Conservation (phyloP, 176 grass and related monocot species). For the Triticum dicoccoides region DNA sequence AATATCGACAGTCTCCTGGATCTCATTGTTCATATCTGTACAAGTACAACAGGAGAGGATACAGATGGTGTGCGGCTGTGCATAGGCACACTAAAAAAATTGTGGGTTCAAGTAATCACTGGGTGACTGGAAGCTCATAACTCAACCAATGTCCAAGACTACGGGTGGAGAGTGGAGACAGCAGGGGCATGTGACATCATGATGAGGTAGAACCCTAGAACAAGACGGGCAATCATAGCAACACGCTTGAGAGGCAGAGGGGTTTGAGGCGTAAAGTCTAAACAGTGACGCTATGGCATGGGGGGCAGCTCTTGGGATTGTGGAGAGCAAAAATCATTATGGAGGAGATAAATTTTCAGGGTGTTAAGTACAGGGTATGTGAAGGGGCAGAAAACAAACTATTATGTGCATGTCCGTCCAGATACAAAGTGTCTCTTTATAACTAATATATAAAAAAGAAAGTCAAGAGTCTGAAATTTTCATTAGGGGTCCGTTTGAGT, state of each 20-base stretch:
- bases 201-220: neutral
- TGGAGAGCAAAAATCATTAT: neutral
- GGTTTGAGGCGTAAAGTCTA: neutral
- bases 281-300: neutral
- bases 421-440: neutral
- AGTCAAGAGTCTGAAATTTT: neutral
- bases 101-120: neutral
- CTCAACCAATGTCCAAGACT: neutral
- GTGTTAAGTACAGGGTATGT: neutral
- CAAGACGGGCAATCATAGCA: neutral
- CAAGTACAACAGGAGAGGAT: neutral
- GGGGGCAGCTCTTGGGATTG: neutral
- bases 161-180: neutral
- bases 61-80: neutral
- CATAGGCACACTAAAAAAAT: neutral
- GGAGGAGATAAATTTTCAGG: neutral
- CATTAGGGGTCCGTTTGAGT: neutral
- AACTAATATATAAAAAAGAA: neutral
- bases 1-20: slow-evolving; percentile 38
- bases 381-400: neutral
- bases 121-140: neutral
- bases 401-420: neutral
- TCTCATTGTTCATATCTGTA: slow-evolving; percentile 39
- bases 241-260: neutral
- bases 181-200: neutral